phyloP scores from a whole-genome alignment of 768 basidiomycete genomes.

The Udeniomyces megalosporus region DNA sequence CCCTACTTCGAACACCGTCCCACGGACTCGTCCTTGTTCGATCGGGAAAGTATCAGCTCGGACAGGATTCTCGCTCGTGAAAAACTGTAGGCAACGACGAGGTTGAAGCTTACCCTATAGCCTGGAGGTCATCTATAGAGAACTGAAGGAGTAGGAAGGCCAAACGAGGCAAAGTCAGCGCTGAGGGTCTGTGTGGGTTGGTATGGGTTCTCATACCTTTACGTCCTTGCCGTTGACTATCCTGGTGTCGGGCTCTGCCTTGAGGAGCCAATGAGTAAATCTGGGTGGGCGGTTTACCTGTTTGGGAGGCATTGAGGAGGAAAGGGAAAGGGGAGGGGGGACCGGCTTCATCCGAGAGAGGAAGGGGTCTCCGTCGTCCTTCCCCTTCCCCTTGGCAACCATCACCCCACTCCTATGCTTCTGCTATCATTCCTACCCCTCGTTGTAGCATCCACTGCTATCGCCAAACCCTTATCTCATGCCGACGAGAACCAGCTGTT shows the following conservation, averaged over 20 bases:
- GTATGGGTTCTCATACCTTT: slow-evolving; percentile 21
- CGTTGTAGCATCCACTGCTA: neutral
- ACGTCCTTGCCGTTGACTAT: slow-evolving; percentile 31
- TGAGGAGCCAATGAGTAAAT: slow-evolving; percentile 25
- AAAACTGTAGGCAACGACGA: neutral
- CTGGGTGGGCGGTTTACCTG: too few species aligned
- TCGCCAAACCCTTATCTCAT: neutral
- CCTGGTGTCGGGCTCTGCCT: slow-evolving; percentile 30
- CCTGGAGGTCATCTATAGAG: slow-evolving; percentile 29
- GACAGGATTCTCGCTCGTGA: neutral
- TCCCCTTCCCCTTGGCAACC: neutral
- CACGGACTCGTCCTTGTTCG: neutral
- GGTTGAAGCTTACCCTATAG: slow-evolving; percentile 20
- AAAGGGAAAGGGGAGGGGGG: too few species aligned
- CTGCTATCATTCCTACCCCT: neutral
- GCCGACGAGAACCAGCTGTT: neutral
- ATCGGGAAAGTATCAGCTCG: neutral
- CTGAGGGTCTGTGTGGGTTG: neutral
- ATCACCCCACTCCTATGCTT: neutral
- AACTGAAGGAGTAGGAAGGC: slow-evolving; percentile 18
- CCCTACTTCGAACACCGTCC: slow-evolving; percentile 14
- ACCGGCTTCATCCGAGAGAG: too few species aligned
- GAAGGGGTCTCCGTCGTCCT: too few species aligned
- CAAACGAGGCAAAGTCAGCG: neutral
- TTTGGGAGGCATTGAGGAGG: too few species aligned